Base-by-base conservation (phyloP, 2,329 filamentous ascomycete genomes). In the Domatiomyces globalis region DNA sequence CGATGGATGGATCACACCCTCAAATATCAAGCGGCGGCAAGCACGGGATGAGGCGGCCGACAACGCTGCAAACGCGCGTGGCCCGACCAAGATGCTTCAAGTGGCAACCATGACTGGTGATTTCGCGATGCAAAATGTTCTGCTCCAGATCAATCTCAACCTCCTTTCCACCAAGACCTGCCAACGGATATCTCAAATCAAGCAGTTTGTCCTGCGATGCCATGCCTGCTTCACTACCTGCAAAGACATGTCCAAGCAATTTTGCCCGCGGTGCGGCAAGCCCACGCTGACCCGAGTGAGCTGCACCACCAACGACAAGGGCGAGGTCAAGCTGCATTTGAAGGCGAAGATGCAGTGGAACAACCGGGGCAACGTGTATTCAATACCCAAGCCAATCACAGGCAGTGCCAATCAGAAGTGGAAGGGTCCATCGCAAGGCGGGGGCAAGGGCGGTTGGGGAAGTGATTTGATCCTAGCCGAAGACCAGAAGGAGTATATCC, bases 331-430 rank as follows among this genome's bases (percentile, higher is more conserved):
- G 53, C 69, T 98, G 54, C 86, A 95, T 65, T 73, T 98, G 54
- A 94, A 94, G 74, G 83, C 82, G 68, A 95, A 95, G 67, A 95
- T 92, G 74, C 87, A 95, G 70, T 95, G 84, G 83, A 96, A 95
- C 69, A 94, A 84, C 60, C 78, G 89, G 20, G 92, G 92, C 49
- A 92, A 95, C 67, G 80, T 87, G 39, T 98, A 84, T 73, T 94
- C 87, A 66, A 81, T 98, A 45, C 92, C 92, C 1, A 96, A 95
- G 71, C 86, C 92, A 0, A 78, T 85, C 10, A 80, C 85, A 54
- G 92, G 92, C 1, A 83, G 79, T 12, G 71, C 89, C 5, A 94
- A 81, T 66, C 88, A 87, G 46, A 87, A 88, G 66, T 75, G 69
- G 67, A 78, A 72, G 50, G 71, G 77, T 7, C 55, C 60, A 1